Evolutionary conservation across 2,329 filamentous ascomycete genomes (phyloP), one percentile per base, ranked within the genome.

Genomic region (Fusarium fujikuroi): DNA sequence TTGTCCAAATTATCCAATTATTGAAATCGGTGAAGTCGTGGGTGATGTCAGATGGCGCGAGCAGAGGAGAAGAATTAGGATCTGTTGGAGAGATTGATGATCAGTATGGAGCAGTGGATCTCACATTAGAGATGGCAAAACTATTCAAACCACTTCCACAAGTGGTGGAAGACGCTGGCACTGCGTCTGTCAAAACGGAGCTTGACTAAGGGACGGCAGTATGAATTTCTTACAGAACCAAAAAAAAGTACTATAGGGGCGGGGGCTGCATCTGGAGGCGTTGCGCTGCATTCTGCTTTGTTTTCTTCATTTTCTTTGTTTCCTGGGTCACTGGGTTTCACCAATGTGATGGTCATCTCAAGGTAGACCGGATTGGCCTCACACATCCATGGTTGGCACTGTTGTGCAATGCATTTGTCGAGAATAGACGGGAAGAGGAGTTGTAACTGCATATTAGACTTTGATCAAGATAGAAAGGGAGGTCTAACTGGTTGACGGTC

Each of bases 81-180:
- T 92, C 90, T 37, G 87, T 93, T 34, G 90, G 88, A 72, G 88
- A 91, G 62, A 92, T 93, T 70, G 90, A 92, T 77, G 88, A 91
- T 71, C 86, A 88, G 65, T 93, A 91, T 78, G 91, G 90, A 11
- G 83, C 89, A 44, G 84, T 85, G 72, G 87, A 92, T 79, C 84
- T 92, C 74, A 92, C 90, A 12, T 84, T 93, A 69, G 89, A 93
- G 81, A 92, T 93, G 91, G 89, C 90, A 77, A 86, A 90, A 75
- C 85, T 94, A 57, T 93, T 94, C 80, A 89, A 87, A 77, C 91
- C 91, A 85, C 79, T 88, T 76, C 82, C 84, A 70, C 81, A 80
- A 70, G 81, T 83, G 73, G 83, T 83, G 71, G 84, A 84, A 69
- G 82, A 83, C 69, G 80, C 84, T 75, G 82, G 80, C 68, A 83